Conservation (phyloP, 352 stramenopile species). For the Pythium aquatile region DNA sequence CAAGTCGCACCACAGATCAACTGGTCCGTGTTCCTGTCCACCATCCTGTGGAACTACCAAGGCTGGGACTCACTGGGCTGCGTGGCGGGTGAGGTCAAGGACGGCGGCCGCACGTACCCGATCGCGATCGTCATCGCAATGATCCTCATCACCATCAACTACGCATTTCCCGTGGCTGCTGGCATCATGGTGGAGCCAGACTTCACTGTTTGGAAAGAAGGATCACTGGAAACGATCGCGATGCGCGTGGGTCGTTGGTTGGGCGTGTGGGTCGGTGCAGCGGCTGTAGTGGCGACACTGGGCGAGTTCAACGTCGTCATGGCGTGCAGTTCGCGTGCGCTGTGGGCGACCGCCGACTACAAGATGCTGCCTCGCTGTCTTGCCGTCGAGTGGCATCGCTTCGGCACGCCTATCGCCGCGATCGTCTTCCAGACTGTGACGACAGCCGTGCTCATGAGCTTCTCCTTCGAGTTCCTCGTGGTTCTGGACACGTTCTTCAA, state of each 20-base stretch:
- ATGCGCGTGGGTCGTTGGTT: slow-evolving; percentile 74
- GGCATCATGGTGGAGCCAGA: slow-evolving; percentile 79
- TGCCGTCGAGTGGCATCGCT: slow-evolving; percentile 65
- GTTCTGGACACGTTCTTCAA: slow-evolving; percentile 87
- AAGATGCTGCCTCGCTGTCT: slow-evolving; percentile 78
- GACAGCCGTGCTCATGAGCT: slow-evolving; percentile 80
- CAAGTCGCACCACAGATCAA: slow-evolving; percentile 65
- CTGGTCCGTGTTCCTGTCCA: slow-evolving; percentile 85
- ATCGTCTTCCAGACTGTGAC: slow-evolving; percentile 76
- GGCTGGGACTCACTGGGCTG: slow-evolving; percentile 86
- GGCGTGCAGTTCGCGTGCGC: slow-evolving; percentile 73
- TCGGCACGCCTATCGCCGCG: slow-evolving; percentile 74
- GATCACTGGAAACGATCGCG: slow-evolving; percentile 71
- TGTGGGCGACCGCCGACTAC: slow-evolving; percentile 83
- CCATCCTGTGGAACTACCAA: slow-evolving; percentile 88
- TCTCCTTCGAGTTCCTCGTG: slow-evolving; percentile 80
- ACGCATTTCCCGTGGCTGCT: slow-evolving; percentile 77
- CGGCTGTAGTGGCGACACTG: slow-evolving; percentile 73
- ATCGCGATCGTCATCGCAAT: slow-evolving; percentile 83
- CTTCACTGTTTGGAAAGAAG: slow-evolving; percentile 68
- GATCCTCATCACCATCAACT: slow-evolving; percentile 83
- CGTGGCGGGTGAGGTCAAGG: slow-evolving; percentile 83
- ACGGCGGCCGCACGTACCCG: slow-evolving; percentile 76
- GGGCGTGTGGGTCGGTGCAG: slow-evolving; percentile 76
- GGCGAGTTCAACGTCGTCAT: slow-evolving; percentile 89